Base-by-base conservation (phyloP, 495 filamentous ascomycete genomes). In the Glonium stellatum region DNA sequence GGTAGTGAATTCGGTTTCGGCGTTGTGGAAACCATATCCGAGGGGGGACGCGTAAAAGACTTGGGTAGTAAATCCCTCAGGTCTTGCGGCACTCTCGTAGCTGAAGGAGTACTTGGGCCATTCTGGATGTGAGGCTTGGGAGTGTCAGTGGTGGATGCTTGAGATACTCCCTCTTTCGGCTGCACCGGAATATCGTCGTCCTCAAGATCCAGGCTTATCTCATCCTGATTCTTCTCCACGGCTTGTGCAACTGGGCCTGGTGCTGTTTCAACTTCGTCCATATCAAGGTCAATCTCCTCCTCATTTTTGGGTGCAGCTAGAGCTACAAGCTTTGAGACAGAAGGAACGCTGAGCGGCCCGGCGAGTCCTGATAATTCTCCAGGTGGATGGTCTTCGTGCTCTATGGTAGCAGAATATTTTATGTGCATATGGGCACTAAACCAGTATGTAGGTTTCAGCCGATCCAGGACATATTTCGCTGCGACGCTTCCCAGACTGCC, bases 401-500 rank as follows among this genome's bases (percentile, higher is more conserved):
- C 72, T 59, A 93, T 82, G 1, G 84, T 68, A 9, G 92, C 92
- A 1, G 85, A 70, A 66, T 86, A 97, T 67, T 90, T 91, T 70
- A 86, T 84, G 72, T 98, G 93, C 69, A 97, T 61, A 71, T 98
- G 93, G 1, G 91, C 93, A 9, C 91, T 88, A 71, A 97, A 96
- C 93, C 93, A 98, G 68, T 90, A 88, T 0, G 79, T 75, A 3
- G 93, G 93, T 35, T 88, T 79, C 39, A 97, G 74, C 31, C 89
- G 79, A 67, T 93, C 84, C 67, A 97, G 79, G 5, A 95, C 84
- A 47, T 87, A 82, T 62, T 78, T 79, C 0, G 90, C 92, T 0
- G 93, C 91, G 5, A 77, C 71, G 59, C 81, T 97, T 0, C 93
- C 93, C 5, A 98, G 73, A 35, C 69, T 81, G 0, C 90, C 90